Evolutionary conservation across 2,329 filamentous ascomycete species (phyloP), one percentile per base, ranked within the genome.

Genomic region (Aspergillus spinulosporus): DNA sequence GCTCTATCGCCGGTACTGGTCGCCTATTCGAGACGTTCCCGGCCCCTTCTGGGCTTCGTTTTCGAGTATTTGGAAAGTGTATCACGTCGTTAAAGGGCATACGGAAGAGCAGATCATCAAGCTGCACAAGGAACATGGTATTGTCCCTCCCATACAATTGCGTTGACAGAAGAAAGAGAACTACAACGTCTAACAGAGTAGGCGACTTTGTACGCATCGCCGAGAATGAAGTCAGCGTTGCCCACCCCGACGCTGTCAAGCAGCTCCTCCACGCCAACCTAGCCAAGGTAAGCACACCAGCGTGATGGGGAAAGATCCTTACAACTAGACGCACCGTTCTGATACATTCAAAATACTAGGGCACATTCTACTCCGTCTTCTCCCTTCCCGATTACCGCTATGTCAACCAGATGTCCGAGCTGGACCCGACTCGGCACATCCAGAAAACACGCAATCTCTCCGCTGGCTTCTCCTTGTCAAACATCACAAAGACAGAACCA

Each of bases 1-100:
- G 1, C 6, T 63, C 1, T 43, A 56, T 32, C 58, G 68, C 65
- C 74, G 85, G 80, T 79, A 83, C 78, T 64, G 71, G 39, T 74
- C 73, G 1, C 66, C 76, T 0, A 68, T 78, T 55, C 64, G 70
- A 48, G 68, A 77, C 45, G 69, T 78, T 8, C 76, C 77, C 0
- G 77, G 77, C 1, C 77, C 76, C 0, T 74, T 74, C 34, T 46
- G 71, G 12, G 76, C 74, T 3, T 75, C 73, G 2, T 72, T 77
- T 50, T 71, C 74, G 0, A 68, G 68, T 28, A 54, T 74, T 4
- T 78, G 76, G 77, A 70, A 75, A 49, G 61, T 78, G 26, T 66
- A 63, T 37, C 72, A 73, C 5, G 66, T 74, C 5, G 59, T 67
- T 29, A 72, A 69, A 37, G 77, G 76, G 0, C 70, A 78, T 37